phyloP scores from a whole-genome alignment of 257 asterid genomes.

The Rhazya stricta region DNA sequence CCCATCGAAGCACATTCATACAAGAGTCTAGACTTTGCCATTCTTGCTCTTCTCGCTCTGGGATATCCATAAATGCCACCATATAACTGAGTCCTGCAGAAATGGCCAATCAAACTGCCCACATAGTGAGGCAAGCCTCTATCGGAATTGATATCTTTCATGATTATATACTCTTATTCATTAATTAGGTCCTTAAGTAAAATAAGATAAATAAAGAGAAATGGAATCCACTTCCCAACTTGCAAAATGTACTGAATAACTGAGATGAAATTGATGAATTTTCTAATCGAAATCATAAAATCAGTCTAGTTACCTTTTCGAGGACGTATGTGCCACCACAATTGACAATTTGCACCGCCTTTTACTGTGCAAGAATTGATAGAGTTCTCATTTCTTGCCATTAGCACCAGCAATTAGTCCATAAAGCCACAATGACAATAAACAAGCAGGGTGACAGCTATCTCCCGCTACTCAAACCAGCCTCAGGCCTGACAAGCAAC shows the following conservation, averaged over 20 bases:
- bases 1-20: conserved; percentile 92
- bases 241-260: background rate
- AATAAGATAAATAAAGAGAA: background rate
- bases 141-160: background rate
- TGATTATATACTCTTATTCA: background rate
- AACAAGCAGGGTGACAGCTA: conserved; percentile 1
- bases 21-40: conserved; percentile 75
- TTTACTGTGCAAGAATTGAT: background rate
- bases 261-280: background rate
- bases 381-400: background rate
- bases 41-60: conserved; percentile 64
- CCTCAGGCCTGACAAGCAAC: conserved; percentile 41
- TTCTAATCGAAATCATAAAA: background rate
- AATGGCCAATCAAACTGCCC: conserved; percentile 77
- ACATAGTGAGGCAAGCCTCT: conserved; percentile 51
- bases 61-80: conserved; percentile 90
- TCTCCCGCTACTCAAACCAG: conserved; percentile 9
- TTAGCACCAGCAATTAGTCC: conserved; percentile 12
- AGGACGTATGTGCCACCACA: background rate
- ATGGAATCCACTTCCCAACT: background rate
- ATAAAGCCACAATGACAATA: conserved; percentile 12
- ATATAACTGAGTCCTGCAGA: conserved; percentile 61
- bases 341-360: background rate
- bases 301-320: background rate
- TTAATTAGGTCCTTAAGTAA: background rate